These are phyloP conservation scores for Penicillium alfredii DNA, from an alignment of 495 filamentous ascomycete species.

Conservation along the genomic window DNA sequence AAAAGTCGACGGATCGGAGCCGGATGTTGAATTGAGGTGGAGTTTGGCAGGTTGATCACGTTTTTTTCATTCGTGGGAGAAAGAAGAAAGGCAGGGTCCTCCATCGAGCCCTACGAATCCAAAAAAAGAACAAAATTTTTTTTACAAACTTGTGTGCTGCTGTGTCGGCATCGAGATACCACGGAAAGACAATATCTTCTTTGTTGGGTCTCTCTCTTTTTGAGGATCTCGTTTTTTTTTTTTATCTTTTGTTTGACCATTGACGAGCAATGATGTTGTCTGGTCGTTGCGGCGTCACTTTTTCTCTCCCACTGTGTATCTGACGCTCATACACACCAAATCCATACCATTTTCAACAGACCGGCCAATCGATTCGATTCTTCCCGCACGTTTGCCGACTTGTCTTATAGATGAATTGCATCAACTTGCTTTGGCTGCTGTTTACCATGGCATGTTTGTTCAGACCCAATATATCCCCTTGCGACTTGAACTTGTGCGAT, in stretches of 20 bases:
- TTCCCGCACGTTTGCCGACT: slow-evolving; percentile 10
- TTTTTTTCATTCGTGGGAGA: slow-evolving; percentile 37
- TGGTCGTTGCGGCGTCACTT: slow-evolving; percentile 26
- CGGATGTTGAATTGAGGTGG: slow-evolving; percentile 36
- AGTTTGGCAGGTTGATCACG: slow-evolving; percentile 45
- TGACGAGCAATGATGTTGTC: slow-evolving; percentile 24
- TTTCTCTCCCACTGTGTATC: slow-evolving; percentile 29
- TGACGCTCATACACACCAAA: slow-evolving; percentile 39
- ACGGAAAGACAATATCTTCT: slow-evolving; percentile 12
- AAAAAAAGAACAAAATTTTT: slow-evolving; percentile 31
- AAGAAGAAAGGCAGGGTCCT: slow-evolving; percentile 32
- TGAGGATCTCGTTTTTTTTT: slow-evolving; percentile 21
- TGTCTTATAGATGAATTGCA: slow-evolving; percentile 23
- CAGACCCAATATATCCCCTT: slow-evolving; percentile 11
- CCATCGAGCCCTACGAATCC: slow-evolving; percentile 43
- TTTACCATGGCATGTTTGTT: slow-evolving; percentile 18
- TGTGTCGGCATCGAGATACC: slow-evolving; percentile 12
- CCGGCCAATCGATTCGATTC: slow-evolving; percentile 16
- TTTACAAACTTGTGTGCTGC: slow-evolving; percentile 19
- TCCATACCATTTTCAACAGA: slow-evolving; percentile 37
- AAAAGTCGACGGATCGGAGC: slow-evolving; percentile 42
- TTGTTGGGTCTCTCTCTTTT: slow-evolving; percentile 23
- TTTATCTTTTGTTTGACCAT: slow-evolving; percentile 11
- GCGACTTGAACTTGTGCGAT: slow-evolving; percentile 13
- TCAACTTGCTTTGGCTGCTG: slow-evolving; percentile 24